Evolutionary conservation across 352 stramenopile species (phyloP), one percentile per base, ranked within the genome.

Genomic region (Phytophthora agathidicida): DNA sequence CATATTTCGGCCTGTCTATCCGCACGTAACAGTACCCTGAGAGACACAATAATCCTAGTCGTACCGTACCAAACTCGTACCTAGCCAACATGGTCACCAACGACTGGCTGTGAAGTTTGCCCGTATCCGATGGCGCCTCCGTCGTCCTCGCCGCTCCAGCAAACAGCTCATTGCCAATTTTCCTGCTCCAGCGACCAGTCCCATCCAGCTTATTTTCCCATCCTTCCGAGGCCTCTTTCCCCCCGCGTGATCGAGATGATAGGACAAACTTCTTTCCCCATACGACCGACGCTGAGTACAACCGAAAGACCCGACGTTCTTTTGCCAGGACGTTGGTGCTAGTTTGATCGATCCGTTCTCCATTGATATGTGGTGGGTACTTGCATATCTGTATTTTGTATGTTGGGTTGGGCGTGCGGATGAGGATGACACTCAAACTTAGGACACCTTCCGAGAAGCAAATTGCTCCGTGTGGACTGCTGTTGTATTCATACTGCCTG

Each of bases 401-500:
- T 66, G 28, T 46, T 41, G n/a, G 24, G 30, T 44, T 54, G 16
- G 30, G 22, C 31, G 47, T 55, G 32, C 68, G 72, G 72, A 81
- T 79, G 38, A 73, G 74, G 77, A 90, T 88, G 77, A 83, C 68
- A 88, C 59, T 53, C 38, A 78, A 80, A 85, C 77, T 88, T 90
- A 88, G 75, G 80, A 90, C 80, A 90, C 80, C 80, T 90, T 89
- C 77, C 77, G 80, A 90, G 78, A 82, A 78, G 76, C 76, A 79
- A n/a, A 56, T 76, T 80, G 70, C 64, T 75, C 75, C 65, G 59
- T 90, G 80, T 90, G 77, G 80, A 88, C 80, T 77, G 71, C 77
- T 83, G 30, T 67, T 83, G 71, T 89, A 89, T 89, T 89, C 80
- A 89, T 89, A 89, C 80, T 89, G 80, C 63, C 80, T 89, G 80